Evolutionary conservation across 345 rosid genomes (phyloP).

Genomic region (Citrus cavaleriei): DNA sequence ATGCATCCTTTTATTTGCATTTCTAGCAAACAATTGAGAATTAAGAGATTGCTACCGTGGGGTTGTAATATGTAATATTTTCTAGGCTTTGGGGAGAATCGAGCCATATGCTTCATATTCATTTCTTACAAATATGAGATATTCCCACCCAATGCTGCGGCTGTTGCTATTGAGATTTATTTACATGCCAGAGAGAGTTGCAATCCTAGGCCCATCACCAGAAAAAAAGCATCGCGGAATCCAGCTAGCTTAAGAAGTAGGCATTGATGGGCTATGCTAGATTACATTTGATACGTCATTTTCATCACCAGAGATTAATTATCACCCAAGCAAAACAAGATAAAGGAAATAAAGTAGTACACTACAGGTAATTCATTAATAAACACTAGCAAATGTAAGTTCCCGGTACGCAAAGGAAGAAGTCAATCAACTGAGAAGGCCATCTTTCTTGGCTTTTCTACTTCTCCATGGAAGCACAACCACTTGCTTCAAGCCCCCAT

Average conservation of each 20-base stretch:
- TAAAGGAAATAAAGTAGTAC: no score
- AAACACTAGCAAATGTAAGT: not conserved
- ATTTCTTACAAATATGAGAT: no score
- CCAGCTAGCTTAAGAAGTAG: not conserved
- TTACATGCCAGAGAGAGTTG: not conserved
- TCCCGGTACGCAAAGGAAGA: not conserved
- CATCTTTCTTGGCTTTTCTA: constrained; percentile 43
- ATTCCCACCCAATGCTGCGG: no score
- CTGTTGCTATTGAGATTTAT: not conserved
- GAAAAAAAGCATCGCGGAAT: not conserved
- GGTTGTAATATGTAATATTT: not conserved
- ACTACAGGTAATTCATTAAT: not conserved
- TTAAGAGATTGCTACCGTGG: not conserved
- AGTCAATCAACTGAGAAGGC: constrained; percentile 23
- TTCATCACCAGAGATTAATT: not conserved
- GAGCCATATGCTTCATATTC: not conserved
- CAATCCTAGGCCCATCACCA: not conserved
- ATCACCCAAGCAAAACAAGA: no score
- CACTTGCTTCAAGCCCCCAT: constrained; percentile 65
- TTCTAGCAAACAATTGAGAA: not conserved
- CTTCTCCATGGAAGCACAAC: constrained; percentile 60
- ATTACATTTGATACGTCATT: constrained; percentile 1
- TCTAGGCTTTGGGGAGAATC: not conserved
- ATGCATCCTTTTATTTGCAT: no score
- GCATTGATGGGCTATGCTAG: not conserved